phyloP scores from a whole-genome alignment of 805 yeast species.

The Wickerhamiella cacticola region DNA sequence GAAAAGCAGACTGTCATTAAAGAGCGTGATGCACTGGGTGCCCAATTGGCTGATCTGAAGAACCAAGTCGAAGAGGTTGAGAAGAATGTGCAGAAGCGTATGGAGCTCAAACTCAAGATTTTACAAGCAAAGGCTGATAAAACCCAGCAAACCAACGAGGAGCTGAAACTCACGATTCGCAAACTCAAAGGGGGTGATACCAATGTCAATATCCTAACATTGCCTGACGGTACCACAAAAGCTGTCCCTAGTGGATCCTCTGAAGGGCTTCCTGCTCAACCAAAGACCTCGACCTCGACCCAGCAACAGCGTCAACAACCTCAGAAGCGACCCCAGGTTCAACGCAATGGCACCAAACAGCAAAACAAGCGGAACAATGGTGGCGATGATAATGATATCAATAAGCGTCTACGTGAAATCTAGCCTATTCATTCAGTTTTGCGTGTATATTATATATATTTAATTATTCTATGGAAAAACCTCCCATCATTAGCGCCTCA shows the following conservation, averaged over 20 bases:
- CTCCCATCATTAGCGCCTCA: no score
- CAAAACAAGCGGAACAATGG: background rate
- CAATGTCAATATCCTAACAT: constrained; percentile 10
- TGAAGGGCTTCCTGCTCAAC: constrained; percentile 1
- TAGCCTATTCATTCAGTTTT: background rate
- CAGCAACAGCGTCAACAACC: background rate
- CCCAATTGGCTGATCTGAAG: constrained; percentile 1
- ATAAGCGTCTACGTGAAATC: constrained; percentile 4
- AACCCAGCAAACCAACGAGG: constrained; percentile 33
- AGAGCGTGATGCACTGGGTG: constrained; percentile 19
- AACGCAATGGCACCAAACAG: constrained; percentile 7
- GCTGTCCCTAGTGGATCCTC: background rate
- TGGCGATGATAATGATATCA: constrained; percentile 1
- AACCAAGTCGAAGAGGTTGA: background rate
- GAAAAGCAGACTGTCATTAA: constrained; percentile 16
- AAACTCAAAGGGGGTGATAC: constrained; percentile 20
- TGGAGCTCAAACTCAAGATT: constrained; percentile 31
- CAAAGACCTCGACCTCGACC: background rate
- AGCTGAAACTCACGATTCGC: constrained; percentile 19
- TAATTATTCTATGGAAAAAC: background rate
- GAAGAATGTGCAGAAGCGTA: constrained; percentile 17
- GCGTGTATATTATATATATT: constrained; percentile 1
- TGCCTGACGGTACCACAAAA: constrained; percentile 14
- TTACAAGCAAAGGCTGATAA: constrained; percentile 43
- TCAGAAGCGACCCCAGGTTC: constrained; percentile 2